phyloP scores from a whole-genome alignment of 192 early-diverging fungal species.

The Dispira simplex region DNA sequence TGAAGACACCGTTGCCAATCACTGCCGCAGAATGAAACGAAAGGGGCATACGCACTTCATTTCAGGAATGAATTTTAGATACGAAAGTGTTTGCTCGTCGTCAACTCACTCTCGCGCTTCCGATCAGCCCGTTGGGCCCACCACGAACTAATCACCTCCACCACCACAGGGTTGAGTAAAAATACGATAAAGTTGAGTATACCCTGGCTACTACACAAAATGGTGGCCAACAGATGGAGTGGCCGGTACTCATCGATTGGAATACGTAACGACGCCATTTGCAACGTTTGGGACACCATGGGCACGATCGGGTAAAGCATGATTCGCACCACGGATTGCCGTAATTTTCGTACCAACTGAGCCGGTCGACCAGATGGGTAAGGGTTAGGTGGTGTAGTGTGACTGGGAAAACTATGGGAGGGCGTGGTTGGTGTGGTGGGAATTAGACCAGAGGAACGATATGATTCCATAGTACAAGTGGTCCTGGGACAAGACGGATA shows the following conservation, averaged over 20 bases:
- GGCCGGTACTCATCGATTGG: not conserved
- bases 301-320: slow-evolving; percentile 10
- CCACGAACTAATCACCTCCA: not conserved
- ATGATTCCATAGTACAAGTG: not conserved
- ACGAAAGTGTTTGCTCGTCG: too few relatives aligned
- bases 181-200: slow-evolving; percentile 11
- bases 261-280: slow-evolving; percentile 4
- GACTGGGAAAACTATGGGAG: not conserved
- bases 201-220: slow-evolving; percentile 9
- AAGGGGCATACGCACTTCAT: too few relatives aligned
- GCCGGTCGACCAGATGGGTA: not conserved
- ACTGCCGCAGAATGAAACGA: too few relatives aligned
- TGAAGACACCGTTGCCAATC: too few relatives aligned
- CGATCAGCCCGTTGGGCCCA: not conserved
- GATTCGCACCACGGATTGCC: slow-evolving; percentile 9
- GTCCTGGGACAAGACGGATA: not conserved
- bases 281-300: slow-evolving; percentile 8
- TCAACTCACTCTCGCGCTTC: too few relatives aligned
- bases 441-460: too few relatives aligned
- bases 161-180: slow-evolving; percentile 7
- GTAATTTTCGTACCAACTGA: not conserved
- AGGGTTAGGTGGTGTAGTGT: not conserved
- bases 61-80: too few relatives aligned
- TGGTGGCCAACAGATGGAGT: slow-evolving; percentile 8
- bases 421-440: not conserved